Percentiles rank a stretch among this genome's conserved stretches.
These are phyloP conservation scores for Taphrina confusa DNA, from an alignment of 1,139 yeast species.

Conservation along the genomic window DNA sequence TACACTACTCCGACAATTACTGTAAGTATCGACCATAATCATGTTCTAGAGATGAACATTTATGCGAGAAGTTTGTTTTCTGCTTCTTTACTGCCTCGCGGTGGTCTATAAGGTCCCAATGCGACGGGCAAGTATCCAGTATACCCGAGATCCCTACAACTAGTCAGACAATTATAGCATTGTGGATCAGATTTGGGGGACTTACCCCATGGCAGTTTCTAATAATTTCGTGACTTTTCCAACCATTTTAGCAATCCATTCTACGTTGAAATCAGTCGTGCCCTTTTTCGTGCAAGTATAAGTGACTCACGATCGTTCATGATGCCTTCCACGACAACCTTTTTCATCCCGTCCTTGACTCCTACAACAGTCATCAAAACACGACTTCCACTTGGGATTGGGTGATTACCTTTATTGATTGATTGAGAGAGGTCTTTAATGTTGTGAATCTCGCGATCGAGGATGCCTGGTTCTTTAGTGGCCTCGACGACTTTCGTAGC, in stretches of 20 bases:
- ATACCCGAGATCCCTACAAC: conserved; percentile 22
- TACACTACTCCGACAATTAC: no score
- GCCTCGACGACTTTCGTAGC: conserved; percentile 28
- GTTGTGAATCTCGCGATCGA: conserved; percentile 20
- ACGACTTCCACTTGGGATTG: not conserved
- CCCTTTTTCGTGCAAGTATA: no score
- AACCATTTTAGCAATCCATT: conserved; percentile 25
- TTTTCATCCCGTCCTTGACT: conserved; percentile 27
- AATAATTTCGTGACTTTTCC: conserved; percentile 28
- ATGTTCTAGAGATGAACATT: not conserved
- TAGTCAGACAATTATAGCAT: not conserved
- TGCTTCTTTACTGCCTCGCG: conserved; percentile 9
- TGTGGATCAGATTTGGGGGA: not conserved
- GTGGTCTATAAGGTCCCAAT: conserved; percentile 19
- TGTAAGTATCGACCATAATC: no score
- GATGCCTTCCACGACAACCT: conserved; percentile 29
- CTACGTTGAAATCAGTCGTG: not conserved
- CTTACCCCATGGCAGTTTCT: conserved; percentile 31
- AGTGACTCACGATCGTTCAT: conserved; percentile 23
- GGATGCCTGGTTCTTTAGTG: conserved; percentile 15
- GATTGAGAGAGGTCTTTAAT: conserved; percentile 7
- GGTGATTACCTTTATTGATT: conserved; percentile 7
- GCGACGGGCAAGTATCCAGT: conserved; percentile 30
- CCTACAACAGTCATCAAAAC: not conserved
- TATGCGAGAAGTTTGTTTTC: conserved; percentile 6